These are phyloP conservation scores for Rheum nobile DNA, from an alignment of 148 eudicot genomes.

Conservation along the genomic window DNA sequence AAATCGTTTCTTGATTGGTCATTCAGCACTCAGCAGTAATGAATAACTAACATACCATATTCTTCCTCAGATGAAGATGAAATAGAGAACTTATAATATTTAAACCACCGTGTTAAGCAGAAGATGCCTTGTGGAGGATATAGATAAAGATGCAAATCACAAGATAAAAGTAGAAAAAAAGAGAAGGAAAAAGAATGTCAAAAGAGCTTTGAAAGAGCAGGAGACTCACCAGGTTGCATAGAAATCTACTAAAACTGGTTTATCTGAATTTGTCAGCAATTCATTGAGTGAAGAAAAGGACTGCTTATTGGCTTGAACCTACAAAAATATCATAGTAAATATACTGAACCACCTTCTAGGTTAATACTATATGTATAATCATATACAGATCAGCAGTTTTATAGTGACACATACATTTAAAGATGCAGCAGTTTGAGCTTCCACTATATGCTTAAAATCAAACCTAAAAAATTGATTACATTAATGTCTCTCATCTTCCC, in stretches of 20 bases:
- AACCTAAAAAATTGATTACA: not conserved
- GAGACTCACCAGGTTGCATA: constrained; percentile 75
- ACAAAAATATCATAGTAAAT: not conserved
- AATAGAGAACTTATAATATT: no score
- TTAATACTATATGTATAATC: not conserved
- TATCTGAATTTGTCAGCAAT: constrained; percentile 51
- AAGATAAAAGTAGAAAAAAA: not conserved
- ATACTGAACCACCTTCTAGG: not conserved
- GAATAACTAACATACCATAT: no score
- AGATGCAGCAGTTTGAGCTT: not conserved
- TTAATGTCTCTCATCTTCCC: not conserved
- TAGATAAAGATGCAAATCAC: not conserved
- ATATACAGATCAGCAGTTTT: not conserved
- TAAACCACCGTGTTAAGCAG: no score
- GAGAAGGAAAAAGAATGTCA: no score
- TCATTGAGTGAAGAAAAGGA: constrained; percentile 63
- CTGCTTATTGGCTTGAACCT: constrained; percentile 75
- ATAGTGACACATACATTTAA: not conserved
- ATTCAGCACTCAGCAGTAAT: no score
- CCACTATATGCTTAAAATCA: not conserved
- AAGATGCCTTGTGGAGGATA: no score
- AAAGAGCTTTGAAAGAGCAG: not conserved
- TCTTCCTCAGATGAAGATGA: no score
- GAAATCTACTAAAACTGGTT: constrained; percentile 84
- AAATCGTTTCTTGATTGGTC: not conserved